Evolutionary conservation across 2,329 filamentous ascomycete species (phyloP), one percentile per base, ranked within the genome.

Genomic region (Talaromyces amestolkiae): DNA sequence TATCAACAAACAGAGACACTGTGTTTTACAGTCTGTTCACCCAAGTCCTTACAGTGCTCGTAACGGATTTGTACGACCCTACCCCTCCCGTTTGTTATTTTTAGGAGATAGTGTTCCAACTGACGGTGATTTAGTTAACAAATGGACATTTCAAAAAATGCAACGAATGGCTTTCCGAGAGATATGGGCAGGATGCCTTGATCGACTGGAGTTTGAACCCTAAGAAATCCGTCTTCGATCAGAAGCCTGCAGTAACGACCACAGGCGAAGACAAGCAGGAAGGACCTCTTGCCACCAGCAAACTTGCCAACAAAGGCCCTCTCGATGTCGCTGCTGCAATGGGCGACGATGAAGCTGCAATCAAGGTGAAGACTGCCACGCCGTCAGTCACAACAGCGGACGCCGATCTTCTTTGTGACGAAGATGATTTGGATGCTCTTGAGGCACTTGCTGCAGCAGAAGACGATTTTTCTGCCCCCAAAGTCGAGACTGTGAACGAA

Each of bases 21-120:
- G 92, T 54, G 91, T 99, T 43, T 82, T 99, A 69, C 89, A 90
- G 79, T 91, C 89, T 72, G 93, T 93, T 59, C 95, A 99, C 79
- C 95, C 95, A 0, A 97, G 92, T 77, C 95, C 95, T n/a, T 78
- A 97, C 69, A 96, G 92, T 79, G 95, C 94, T 3, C 80, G 83
- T 15, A 85, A 86, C 63, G 95, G 95, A 0, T 99, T 93, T 77
- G 85, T 87, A 77, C 81, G 85, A 31, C 24, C 31, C n/a, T 53
- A 15, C 5, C 41, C 37, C 17, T 43, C 27, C n/a, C 10, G n/a
- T 4, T 60, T 15, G 59, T 49, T 39, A 15, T 45, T 7, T 22
- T 47, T 31, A 43, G 31, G n/a, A 27, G n/a, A 54, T 15, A 41
- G 6, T 58, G n/a, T 60, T 49, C 51, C 35, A 35, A 64, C 35